Conservation (phyloP, 306 rosid species). For the Herpetospermum pedunculosum region DNA sequence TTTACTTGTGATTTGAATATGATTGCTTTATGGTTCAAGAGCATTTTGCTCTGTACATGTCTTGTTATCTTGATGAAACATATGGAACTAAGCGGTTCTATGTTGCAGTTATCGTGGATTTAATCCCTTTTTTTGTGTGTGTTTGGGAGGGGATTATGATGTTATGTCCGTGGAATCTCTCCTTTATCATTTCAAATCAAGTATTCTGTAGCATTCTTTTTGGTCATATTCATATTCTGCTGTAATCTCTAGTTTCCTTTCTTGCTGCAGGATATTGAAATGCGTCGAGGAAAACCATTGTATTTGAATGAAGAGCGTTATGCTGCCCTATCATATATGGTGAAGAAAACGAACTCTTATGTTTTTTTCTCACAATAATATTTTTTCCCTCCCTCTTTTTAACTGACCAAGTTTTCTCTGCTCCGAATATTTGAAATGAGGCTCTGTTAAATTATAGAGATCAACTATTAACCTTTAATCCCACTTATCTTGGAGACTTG, state of each 20-base stretch:
- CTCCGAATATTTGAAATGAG: neutral
- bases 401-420: neutral
- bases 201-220: neutral
- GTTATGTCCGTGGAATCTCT: neutral
- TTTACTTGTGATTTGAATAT: neutral
- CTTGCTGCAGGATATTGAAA: conserved; percentile 56
- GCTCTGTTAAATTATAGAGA: neutral
- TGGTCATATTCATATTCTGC: neutral
- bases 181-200: neutral
- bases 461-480: neutral
- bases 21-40: neutral
- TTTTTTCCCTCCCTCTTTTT: neutral
- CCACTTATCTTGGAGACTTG: no score
- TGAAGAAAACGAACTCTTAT: conserved; percentile 10
- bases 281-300: conserved; percentile 85
- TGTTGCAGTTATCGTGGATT: neutral
- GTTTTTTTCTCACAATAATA: neutral
- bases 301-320: conserved; percentile 84
- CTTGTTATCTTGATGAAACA: neutral
- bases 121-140: neutral
- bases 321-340: conserved; percentile 86
- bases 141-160: neutral
- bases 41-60: neutral
- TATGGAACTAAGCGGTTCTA: neutral
- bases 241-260: neutral